These are phyloP conservation scores for Ceratobasidium sp. DNA, from an alignment of 1,284 basidiomycete species.

Conservation along the genomic window DNA sequence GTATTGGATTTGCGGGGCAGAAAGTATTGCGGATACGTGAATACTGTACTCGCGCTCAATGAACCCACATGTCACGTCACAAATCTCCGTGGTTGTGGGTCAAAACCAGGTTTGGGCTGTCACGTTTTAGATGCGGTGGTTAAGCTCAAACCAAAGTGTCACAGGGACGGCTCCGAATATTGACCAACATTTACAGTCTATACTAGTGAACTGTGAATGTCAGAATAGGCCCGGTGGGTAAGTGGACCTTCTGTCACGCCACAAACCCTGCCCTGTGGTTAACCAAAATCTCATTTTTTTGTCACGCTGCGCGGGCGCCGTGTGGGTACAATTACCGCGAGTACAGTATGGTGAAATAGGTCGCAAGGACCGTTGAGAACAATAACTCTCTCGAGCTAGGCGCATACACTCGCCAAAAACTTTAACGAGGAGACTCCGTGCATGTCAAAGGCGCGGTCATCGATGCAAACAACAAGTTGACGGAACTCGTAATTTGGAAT, in stretches of 20 bases:
- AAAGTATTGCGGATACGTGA: no score
- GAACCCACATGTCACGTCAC: constrained; percentile 27
- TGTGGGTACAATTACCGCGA: constrained; percentile 13
- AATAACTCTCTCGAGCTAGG: no score
- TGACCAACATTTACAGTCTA: not conserved
- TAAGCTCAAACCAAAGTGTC: not conserved
- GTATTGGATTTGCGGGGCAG: no score
- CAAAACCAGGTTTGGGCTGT: not conserved
- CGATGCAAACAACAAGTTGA: no score
- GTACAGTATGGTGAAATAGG: no score
- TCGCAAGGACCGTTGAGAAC: no score
- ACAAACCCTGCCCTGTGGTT: not conserved
- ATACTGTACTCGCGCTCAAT: not conserved
- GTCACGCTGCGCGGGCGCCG: constrained; percentile 19
- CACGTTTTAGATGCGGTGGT: not conserved
- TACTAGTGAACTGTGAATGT: not conserved
- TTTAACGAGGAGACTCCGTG: no score
- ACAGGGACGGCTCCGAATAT: not conserved
- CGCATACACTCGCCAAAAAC: no score
- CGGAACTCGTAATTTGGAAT: no score
- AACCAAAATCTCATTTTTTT: constrained; percentile 7
- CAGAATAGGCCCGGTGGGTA: not conserved
- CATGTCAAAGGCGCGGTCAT: no score
- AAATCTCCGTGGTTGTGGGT: constrained; percentile 11
- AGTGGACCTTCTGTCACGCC: constrained; percentile 2